These are phyloP conservation scores for Ustilago lituana DNA, from an alignment of 1,284 basidiomycete genomes.

Conservation along the genomic window DNA sequence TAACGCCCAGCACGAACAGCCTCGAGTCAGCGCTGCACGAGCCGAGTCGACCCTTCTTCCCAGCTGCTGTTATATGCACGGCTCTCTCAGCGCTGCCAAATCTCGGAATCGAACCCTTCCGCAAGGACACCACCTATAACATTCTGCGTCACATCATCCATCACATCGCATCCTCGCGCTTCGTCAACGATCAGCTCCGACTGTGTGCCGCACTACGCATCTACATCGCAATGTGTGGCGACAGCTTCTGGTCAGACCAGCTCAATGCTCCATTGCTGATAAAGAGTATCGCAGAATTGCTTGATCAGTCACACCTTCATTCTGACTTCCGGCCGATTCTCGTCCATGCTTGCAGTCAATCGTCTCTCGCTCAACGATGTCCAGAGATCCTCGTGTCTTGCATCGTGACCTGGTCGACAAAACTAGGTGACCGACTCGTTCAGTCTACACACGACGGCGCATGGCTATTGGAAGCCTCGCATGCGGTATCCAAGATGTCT, in stretches of 20 bases:
- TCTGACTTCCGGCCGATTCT: constrained; percentile 78
- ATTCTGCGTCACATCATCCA: constrained; percentile 75
- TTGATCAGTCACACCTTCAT: constrained; percentile 77
- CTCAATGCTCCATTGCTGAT: constrained; percentile 71
- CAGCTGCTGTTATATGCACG: constrained; percentile 17
- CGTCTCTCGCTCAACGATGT: constrained; percentile 2
- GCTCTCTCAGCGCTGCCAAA: constrained; percentile 11
- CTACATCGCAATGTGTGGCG: constrained; percentile 47
- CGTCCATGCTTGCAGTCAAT: constrained; percentile 34
- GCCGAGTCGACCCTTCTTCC: constrained; percentile 44
- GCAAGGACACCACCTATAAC: constrained; percentile 35
- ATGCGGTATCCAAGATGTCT: constrained; percentile 16
- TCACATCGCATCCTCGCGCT: constrained; percentile 75
- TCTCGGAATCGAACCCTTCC: constrained; percentile 19
- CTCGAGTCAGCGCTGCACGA: constrained; percentile 23
- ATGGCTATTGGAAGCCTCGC: constrained; percentile 30
- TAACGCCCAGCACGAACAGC: constrained; percentile 7
- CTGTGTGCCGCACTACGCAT: constrained; percentile 76
- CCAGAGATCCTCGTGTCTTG: constrained; percentile 24
- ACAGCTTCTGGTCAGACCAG: constrained; percentile 22
- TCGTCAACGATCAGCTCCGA: constrained; percentile 86
- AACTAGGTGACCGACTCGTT: constrained; percentile 2
- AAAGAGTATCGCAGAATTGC: constrained; percentile 75
- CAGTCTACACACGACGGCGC: background rate
- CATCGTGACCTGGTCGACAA: constrained; percentile 23